Evolutionary conservation across 2,329 filamentous ascomycete genomes (phyloP), one percentile per base, ranked within the genome.

Genomic region (Colletotrichum melonis): DNA sequence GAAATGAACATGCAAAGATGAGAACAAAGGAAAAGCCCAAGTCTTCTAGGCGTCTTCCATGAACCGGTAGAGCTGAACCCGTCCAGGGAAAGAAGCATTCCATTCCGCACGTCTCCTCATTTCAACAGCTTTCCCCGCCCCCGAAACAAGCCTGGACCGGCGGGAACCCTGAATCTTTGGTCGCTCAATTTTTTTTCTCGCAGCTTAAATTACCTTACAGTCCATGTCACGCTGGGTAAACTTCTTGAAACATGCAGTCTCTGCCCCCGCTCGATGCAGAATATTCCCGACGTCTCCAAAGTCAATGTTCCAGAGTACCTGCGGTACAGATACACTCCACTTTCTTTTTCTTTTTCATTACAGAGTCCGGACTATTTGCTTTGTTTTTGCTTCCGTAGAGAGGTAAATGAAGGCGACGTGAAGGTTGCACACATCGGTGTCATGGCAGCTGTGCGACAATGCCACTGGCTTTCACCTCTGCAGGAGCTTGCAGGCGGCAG

Each of bases 191-290:
- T 32, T 28, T 55, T 60, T 69, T 12, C 26, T 22, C 52, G 38
- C 38, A 54, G 38, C 46, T 22, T 69, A 26, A 38, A n/a, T 42
- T 35, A 35, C 32, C 32, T 12, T 42, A 19, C 19, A 24, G 19
- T 49, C 63, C 69, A 62, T 72, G 69, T 72, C 69, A 67, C 28
- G 56, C 24, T 32, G 54, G 54, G 32, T 28, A 42, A 58, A 69
- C 8, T 35, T 57, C 38, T 65, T 73, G 71, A 71, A 73, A 73
- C 60, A 60, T 62, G 60, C 71, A 70, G 71, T 55, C 55, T 35
- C 22, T 42, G 14, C 16, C 59, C 28, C 46, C 64, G 35, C 59
- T 57, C 64, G 46, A 30, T 24, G 35, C 24, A 49, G 26, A 49
- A 65, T 56, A 62, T 52, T 57, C 22, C 67, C 67, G 28, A 58